These are phyloP conservation scores for Pseudonectria foliicola DNA, from an alignment of 2,329 filamentous ascomycete species.

Conservation along the genomic window DNA sequence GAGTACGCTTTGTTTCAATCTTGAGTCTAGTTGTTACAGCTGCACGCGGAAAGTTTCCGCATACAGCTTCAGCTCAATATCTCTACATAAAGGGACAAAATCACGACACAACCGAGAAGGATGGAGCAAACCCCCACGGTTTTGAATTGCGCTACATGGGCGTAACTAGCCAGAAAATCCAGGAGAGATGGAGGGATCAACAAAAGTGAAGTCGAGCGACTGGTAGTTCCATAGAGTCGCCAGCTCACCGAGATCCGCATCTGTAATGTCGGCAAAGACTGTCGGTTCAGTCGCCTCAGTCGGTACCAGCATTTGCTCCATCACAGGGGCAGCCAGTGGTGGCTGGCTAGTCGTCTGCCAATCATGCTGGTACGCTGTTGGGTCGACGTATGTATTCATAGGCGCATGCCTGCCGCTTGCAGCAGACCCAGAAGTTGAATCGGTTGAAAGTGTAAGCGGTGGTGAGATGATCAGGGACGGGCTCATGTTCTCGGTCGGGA, in stretches of 20 bases:
- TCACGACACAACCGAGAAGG: too few relatives aligned
- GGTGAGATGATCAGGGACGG: slow-evolving; percentile 6
- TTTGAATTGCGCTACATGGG: too few relatives aligned
- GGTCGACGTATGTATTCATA: slow-evolving; percentile 4
- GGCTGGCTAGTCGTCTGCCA: slow-evolving; percentile 7
- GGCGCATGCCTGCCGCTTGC: slow-evolving; percentile 1
- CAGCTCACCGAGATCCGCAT: slow-evolving; percentile 27
- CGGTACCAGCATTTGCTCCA: slow-evolving; percentile 5
- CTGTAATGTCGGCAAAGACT: slow-evolving; percentile 22
- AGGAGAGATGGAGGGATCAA: slow-evolving; percentile 5
- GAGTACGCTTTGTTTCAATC: too few relatives aligned
- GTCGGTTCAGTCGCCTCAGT: slow-evolving; percentile 8
- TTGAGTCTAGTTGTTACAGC: too few relatives aligned
- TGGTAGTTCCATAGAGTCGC: slow-evolving; percentile 28
- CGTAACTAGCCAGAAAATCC: too few relatives aligned
- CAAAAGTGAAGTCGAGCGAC: slow-evolving; percentile 26
- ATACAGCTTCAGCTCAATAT: too few relatives aligned
- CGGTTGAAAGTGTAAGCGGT: slow-evolving; percentile 1
- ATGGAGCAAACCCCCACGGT: too few relatives aligned
- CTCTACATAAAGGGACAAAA: too few relatives aligned
- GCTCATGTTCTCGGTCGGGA: slow-evolving; percentile 1
- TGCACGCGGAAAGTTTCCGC: too few relatives aligned
- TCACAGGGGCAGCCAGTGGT: slow-evolving; percentile 4
- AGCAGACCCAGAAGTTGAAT: neutral
- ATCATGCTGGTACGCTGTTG: slow-evolving; percentile 4